Base-by-base conservation (phyloP, 495 filamentous ascomycete genomes). In the Neurospora pannonica region DNA sequence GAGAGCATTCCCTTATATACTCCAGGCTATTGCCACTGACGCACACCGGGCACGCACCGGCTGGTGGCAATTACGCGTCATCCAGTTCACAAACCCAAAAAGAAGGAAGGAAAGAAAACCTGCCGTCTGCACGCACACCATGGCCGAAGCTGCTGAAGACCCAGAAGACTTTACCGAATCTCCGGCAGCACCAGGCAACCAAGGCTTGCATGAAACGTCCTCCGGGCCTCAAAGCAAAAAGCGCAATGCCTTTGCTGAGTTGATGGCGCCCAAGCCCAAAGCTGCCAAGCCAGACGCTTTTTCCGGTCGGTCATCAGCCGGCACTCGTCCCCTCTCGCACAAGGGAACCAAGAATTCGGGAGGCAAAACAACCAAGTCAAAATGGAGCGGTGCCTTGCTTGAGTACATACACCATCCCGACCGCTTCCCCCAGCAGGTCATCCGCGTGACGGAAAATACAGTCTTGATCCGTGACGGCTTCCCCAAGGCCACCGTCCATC, bases 381-480 rank as follows among this genome's bases (percentile, higher is more conserved):
- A 83, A 19, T 83, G 83, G 54, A 89, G 90, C 70, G 87, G 92
- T 77, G 91, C 85, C 9, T 88, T 98, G 3, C 88, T 89, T 70
- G 86, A 85, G 9, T 97, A 97, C 84, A 91, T 92, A 73, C 76
- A 84, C n/a, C 82, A 89, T 71, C 94, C 94, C 0, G 84, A 88
- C 19, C 83, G 87, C 3, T 93, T 89, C 77, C 89, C 91, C 0
- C 82, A 79, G 46, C 81, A 85, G 1, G 91, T 98, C 1, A 86
- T 98, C 70, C 92, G 89, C 79, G 83, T 92, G 82, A 89, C 90
- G 76, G 82, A 85, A 8, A 82, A 90, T 74, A 97, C 92, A 74
- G 95, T 98, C 54, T 88, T 89, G 19, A 94, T 98, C 82, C 84
- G 92, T 54, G 96, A 99, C 81, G 81, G 88, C 70, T 99, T 89